phyloP scores from a whole-genome alignment of 2,329 filamentous ascomycete genomes.

The Scleromitrula shiraiana region DNA sequence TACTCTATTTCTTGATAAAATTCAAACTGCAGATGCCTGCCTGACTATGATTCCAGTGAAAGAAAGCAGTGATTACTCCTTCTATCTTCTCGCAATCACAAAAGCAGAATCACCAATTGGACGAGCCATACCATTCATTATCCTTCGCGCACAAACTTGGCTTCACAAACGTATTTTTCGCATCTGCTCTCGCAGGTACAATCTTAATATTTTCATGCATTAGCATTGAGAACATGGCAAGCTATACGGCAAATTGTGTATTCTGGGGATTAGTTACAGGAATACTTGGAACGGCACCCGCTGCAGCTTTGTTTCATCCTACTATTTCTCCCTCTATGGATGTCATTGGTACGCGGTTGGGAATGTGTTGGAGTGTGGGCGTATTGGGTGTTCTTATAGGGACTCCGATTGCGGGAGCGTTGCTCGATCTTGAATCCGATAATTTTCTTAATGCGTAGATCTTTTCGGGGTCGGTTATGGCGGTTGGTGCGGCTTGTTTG shows the following conservation, averaged over 20 bases:
- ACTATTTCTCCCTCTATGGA: not conserved
- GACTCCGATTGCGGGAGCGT: constrained; percentile 10
- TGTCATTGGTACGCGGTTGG: constrained; percentile 10
- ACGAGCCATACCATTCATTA: constrained; percentile 43
- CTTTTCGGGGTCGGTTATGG: not conserved
- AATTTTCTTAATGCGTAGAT: not conserved
- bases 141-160: constrained; percentile 42
- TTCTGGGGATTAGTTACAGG: constrained; percentile 76
- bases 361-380: constrained; percentile 3
- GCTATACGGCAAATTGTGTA: constrained; percentile 63
- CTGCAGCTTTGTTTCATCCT: not conserved
- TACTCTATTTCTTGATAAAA: too few relatives aligned
- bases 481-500: not conserved
- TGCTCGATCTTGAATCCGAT: not conserved
- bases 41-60: too few relatives aligned
- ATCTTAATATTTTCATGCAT: constrained; percentile 34
- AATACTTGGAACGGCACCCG: not conserved
- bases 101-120: constrained; percentile 44
- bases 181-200: constrained; percentile 7
- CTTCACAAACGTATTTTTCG: constrained; percentile 38
- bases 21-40: too few relatives aligned
- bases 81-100: constrained; percentile 44
- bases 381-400: constrained; percentile 9
- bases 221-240: constrained; percentile 40
- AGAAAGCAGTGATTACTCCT: constrained; percentile 29